A percentile compares a stretch with the other conserved stretches of the same genome.
These are phyloP conservation scores for Helminthosporium solani DNA, from an alignment of 2,329 filamentous ascomycete genomes.

Conservation along the genomic window DNA sequence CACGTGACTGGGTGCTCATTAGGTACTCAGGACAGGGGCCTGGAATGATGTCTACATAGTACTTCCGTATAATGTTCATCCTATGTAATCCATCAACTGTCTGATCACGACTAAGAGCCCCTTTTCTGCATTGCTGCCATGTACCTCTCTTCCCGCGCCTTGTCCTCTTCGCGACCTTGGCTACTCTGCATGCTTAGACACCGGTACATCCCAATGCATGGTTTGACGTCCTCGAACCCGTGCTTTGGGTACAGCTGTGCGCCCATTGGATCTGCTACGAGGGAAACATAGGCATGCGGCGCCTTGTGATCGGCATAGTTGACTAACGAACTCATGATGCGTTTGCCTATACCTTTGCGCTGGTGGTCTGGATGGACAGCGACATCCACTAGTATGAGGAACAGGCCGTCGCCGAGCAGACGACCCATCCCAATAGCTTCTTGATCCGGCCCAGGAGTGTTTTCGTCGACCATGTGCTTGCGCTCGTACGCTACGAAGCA, in stretches of 20 bases:
- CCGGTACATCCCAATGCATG: conserved; percentile 34
- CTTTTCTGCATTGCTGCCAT: not conserved
- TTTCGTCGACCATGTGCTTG: conserved; percentile 22
- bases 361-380: conserved; percentile 53
- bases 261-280: conserved; percentile 51
- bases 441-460: conserved; percentile 19
- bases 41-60: too few species aligned
- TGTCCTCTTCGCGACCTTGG: conserved; percentile 6
- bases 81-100: too few species aligned
- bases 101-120: not conserved
- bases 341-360: conserved; percentile 50
- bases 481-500: conserved; percentile 29
- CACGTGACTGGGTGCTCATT: too few species aligned
- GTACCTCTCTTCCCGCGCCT: conserved; percentile 3
- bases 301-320: conserved; percentile 45
- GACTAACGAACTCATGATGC: conserved; percentile 48
- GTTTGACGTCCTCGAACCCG: conserved; percentile 48
- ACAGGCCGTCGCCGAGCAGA: conserved; percentile 55
- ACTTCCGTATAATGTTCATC: too few species aligned
- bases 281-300: conserved; percentile 47
- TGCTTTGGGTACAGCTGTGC: conserved; percentile 49
- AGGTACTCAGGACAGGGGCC: too few species aligned
- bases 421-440: conserved; percentile 52
- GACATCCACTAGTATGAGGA: conserved; percentile 55
- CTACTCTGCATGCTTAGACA: conserved; percentile 19